phyloP scores from a whole-genome alignment of 2,329 filamentous ascomycete genomes.

The Trichoderma koningii region DNA sequence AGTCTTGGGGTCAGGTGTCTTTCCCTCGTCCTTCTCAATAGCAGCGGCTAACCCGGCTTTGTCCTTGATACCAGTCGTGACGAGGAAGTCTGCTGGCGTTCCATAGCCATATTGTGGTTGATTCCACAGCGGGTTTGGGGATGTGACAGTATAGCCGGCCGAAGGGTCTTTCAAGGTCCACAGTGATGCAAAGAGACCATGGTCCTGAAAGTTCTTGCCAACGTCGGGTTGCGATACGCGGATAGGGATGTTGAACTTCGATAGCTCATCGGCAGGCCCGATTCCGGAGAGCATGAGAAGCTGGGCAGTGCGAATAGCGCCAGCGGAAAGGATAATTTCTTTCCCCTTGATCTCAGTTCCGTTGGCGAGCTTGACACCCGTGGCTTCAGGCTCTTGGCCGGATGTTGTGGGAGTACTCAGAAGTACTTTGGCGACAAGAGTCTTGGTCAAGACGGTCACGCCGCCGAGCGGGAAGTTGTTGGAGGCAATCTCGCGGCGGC shows the following conservation, averaged over 20 bases:
- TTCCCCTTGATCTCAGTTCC: constrained; percentile 35
- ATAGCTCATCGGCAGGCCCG: constrained; percentile 44
- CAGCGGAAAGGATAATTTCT: constrained; percentile 52
- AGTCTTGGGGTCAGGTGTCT: constrained; percentile 35
- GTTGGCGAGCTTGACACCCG: constrained; percentile 33
- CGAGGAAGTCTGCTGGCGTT: constrained; percentile 43
- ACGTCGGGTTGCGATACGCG: constrained; percentile 42
- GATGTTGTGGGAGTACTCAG: constrained; percentile 14
- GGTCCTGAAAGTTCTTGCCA: constrained; percentile 46
- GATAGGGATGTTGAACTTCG: constrained; percentile 42
- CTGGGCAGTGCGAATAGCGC: constrained; percentile 53
- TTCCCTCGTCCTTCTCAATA: constrained; percentile 40
- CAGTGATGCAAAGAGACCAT: constrained; percentile 35
- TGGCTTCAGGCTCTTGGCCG: constrained; percentile 17
- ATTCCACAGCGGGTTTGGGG: constrained; percentile 40
- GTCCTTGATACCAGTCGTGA: constrained; percentile 34
- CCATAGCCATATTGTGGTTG: constrained; percentile 43
- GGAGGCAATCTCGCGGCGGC: constrained; percentile 31
- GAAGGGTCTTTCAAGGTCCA: constrained; percentile 41
- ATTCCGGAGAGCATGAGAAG: constrained; percentile 55
- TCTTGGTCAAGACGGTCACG: constrained; percentile 34
- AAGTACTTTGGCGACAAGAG: constrained; percentile 32
- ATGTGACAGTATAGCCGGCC: constrained; percentile 39
- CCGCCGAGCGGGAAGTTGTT: constrained; percentile 32
- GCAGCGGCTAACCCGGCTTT: constrained; percentile 37